phyloP scores from a whole-genome alignment of 108 stramenopile species.

The Stephanodiscus triporus region DNA sequence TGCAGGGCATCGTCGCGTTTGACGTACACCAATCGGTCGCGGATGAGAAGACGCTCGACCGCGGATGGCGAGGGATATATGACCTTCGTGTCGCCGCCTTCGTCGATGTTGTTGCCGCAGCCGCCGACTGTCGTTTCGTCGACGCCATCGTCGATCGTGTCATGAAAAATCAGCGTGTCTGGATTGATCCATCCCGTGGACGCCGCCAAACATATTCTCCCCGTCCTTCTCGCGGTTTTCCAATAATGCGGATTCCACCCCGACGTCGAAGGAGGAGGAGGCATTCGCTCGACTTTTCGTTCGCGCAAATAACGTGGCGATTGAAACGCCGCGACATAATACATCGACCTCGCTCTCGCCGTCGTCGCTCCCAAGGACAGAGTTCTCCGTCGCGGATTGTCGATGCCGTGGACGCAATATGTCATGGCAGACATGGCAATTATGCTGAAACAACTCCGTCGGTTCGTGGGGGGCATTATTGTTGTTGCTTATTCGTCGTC shows the following conservation, averaged over 20 bases:
- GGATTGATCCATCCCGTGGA: conserved; percentile 30
- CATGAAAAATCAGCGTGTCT: conserved; percentile 2
- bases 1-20: conserved; percentile 81
- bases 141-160: neutral
- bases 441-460: neutral
- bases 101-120: neutral
- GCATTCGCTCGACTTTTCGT: too few species aligned
- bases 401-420: neutral
- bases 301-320: neutral
- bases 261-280: neutral
- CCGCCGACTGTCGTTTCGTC: neutral
- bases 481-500: too few species aligned
- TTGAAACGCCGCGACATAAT: neutral
- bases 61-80: conserved; percentile 58
- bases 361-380: too few species aligned
- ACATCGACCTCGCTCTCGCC: too few species aligned
- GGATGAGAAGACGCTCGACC: conserved; percentile 58
- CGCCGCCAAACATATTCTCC: neutral
- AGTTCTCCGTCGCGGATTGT: neutral
- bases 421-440: conserved; percentile 8
- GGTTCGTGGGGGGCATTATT: neutral
- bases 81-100: conserved; percentile 16
- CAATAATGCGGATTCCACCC: neutral
- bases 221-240: neutral
- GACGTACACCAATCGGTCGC: conserved; percentile 66